Percentiles rank a stretch among this genome's conserved stretches.
phyloP scores from a whole-genome alignment of 768 basidiomycete genomes.

The Amanita rubescens region DNA sequence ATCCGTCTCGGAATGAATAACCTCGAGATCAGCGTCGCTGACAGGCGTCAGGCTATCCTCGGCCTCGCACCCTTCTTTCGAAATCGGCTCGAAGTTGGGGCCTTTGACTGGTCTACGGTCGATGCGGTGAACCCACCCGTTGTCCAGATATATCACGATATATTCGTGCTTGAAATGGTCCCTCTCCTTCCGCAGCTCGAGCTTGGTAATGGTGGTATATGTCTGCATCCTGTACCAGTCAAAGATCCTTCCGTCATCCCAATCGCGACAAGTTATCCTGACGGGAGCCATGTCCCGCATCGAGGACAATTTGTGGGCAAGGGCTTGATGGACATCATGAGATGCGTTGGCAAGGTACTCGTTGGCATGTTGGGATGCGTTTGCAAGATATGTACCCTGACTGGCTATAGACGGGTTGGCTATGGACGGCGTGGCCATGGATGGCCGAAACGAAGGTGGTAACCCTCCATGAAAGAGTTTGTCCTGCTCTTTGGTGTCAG shows the following conservation, averaged over 20 bases:
- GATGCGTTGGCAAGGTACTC: background rate
- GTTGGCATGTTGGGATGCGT: background rate
- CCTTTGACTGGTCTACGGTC: background rate
- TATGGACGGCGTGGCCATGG: background rate
- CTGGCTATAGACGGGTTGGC: background rate
- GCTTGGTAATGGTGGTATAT: background rate
- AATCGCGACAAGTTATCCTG: background rate
- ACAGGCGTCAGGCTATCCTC: background rate
- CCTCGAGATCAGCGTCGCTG: background rate
- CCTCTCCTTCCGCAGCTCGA: background rate
- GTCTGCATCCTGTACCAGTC: background rate
- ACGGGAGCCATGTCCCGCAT: background rate
- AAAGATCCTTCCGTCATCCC: background rate
- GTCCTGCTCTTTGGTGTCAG: no score
- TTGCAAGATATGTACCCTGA: background rate
- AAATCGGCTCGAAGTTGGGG: background rate
- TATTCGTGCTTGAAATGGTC: background rate
- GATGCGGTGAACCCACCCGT: background rate
- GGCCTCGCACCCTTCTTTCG: background rate
- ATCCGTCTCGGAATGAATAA: background rate
- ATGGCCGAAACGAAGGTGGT: background rate
- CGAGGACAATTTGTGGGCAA: background rate
- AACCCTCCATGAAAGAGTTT: no score
- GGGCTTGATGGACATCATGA: background rate
- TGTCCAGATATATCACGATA: background rate